Base-by-base conservation (phyloP, 106 monocot genomes). In the Xerophyta viscosa region DNA sequence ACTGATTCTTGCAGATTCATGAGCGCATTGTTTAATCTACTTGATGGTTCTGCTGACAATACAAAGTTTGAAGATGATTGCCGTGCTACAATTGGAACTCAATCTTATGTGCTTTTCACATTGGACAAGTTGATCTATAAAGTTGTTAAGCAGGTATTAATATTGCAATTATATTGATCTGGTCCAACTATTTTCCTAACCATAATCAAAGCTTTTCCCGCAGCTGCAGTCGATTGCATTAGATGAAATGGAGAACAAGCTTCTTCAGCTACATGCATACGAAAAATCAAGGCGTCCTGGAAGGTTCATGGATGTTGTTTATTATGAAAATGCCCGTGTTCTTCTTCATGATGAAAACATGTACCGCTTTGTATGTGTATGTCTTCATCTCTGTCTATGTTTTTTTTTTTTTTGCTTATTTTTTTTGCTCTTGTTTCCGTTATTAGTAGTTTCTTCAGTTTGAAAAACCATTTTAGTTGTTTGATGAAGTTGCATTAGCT, bases 101-200 rank as follows among this genome's bases (percentile, higher is more conserved):
- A 93, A 53, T 93, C 93, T 6, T 93, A 93, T 67, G 71, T 93
- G 4, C 92, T 93, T 31, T 93, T 93, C 69, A 93, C 93, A 15
- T 68, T 93, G 37, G 93, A 93, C 71, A 93, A 93, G 48, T 57
- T 93, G 52, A 84, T 93, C 54, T 87, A 93, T 60, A 93, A 88
- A 84, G 50, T 93, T 46, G 88, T 93, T 54, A 93, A 93, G 46
- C 91, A 91, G 84, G 91, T 85, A 60, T n/a, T 56, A 28, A 4
- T 9, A 31, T 27, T 28, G 0, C 25, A 18, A 17, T 54, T 52
- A 20, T 14, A 41, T n/a, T 27, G 39, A 4, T 29, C 31, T n/a
- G n/a, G n/a, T n/a, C n/a, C 2, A 47, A 22, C 19, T 47, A 19
- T 23, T 47, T 2, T 15, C 17, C 0, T 27, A 6, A 42, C n/a